Percentiles rank a stretch among this genome's conserved stretches.
Evolutionary conservation across 495 filamentous ascomycete species (phyloP).

Genomic region (Achaetomiella virescens): DNA sequence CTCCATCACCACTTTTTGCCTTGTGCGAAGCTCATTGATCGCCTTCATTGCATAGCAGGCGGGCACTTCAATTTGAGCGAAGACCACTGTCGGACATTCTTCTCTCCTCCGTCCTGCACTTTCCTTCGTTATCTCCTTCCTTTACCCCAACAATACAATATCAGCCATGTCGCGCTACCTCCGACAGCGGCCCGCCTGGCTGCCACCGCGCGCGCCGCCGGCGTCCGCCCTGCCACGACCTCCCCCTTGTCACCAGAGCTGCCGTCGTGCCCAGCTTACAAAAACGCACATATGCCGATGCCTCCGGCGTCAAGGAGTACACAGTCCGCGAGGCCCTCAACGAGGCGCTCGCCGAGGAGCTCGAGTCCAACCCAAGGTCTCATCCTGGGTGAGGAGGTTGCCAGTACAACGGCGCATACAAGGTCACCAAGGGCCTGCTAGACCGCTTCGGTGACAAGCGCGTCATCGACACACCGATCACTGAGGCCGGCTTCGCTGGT

Average conservation of each 20-base stretch:
- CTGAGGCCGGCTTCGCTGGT: slow-evolving; percentile 90
- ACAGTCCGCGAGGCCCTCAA: slow-evolving; percentile 96
- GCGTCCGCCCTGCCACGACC: slow-evolving; percentile 40
- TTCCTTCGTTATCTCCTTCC: slow-evolving; percentile 20
- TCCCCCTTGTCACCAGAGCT: slow-evolving; percentile 45
- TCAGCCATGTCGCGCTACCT: slow-evolving; percentile 61
- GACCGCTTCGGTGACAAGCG: slow-evolving; percentile 96
- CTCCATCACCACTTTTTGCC: slow-evolving; percentile 13
- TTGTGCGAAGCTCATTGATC: not conserved
- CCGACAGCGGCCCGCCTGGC: slow-evolving; percentile 72
- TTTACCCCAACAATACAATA: slow-evolving; percentile 18
- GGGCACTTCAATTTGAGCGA: slow-evolving; percentile 10
- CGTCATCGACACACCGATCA: slow-evolving; percentile 97
- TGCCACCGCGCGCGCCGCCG: slow-evolving; percentile 52
- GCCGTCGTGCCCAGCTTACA: slow-evolving; percentile 35
- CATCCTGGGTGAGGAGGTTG: slow-evolving; percentile 94
- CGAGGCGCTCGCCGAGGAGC: slow-evolving; percentile 94
- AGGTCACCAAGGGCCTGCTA: slow-evolving; percentile 93
- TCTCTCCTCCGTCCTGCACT: not conserved
- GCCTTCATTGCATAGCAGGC: slow-evolving; percentile 6
- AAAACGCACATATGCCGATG: slow-evolving; percentile 48
- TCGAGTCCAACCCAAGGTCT: slow-evolving; percentile 90
- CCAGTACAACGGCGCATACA: slow-evolving; percentile 99
- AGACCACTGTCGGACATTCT: slow-evolving; percentile 1
- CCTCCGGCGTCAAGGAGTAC: slow-evolving; percentile 74